Conservation (phyloP, 2,329 filamentous ascomycete genomes). For the Neofusicoccum parvum region DNA sequence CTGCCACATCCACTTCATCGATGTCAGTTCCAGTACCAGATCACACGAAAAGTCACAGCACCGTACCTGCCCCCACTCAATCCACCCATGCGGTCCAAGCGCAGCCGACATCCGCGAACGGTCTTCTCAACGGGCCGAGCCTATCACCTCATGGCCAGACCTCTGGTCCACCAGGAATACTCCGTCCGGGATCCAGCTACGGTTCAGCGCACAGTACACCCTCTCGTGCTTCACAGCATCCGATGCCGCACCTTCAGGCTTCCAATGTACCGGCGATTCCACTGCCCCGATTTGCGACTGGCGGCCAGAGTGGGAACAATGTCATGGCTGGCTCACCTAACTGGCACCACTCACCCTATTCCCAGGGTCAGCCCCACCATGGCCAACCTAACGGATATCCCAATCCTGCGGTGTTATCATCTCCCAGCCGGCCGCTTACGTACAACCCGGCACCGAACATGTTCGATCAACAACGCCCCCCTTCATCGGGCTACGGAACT, state of each 20-base stretch:
- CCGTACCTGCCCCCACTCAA: background rate
- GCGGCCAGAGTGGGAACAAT: background rate
- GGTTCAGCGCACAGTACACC: constrained; percentile 13
- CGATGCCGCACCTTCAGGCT: background rate
- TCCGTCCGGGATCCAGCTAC: background rate
- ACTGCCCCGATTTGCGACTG: background rate
- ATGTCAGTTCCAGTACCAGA: constrained; percentile 27
- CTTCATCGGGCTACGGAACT: constrained; percentile 29
- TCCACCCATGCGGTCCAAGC: background rate
- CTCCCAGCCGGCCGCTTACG: constrained; percentile 12
- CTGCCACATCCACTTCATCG: constrained; percentile 21
- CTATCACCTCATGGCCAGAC: constrained; percentile 49
- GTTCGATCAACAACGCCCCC: constrained; percentile 41
- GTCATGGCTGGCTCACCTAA: constrained; percentile 8
- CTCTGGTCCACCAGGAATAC: constrained; percentile 39
- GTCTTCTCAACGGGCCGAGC: constrained; percentile 46
- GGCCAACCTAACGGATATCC: constrained; percentile 6
- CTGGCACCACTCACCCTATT: background rate
- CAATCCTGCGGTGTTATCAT: background rate
- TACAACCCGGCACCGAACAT: constrained; percentile 35
- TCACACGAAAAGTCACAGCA: constrained; percentile 25
- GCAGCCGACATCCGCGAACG: constrained; percentile 29
- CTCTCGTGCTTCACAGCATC: background rate
- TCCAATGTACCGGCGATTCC: constrained; percentile 2
- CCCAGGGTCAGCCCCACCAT: background rate